Base-by-base conservation (phyloP, 768 basidiomycete genomes). In the Pisolithus microcarpus region DNA sequence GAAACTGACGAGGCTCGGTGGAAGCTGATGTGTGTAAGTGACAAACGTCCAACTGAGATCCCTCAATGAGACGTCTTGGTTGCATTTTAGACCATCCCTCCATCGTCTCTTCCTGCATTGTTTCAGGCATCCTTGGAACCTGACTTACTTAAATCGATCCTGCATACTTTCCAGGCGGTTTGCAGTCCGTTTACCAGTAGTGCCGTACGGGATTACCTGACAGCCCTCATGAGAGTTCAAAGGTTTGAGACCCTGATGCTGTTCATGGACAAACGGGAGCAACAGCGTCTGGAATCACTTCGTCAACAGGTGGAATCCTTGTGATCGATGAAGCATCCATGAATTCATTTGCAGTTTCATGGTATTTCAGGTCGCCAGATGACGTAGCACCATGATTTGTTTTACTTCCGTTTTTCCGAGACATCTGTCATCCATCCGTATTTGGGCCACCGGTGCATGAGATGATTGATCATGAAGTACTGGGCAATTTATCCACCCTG, bases 111-210 rank as follows among this genome's bases (percentile, higher is more conserved):
- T 24, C 85, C 87, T 1, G 56, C 71, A 1, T 65, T 91, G 37
- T 88, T 86, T 67, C 75, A 84, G 58, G 79, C 73, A 0, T 86
- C 86, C 0, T 72, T 91, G 30, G 89, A 91, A 40, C 78, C 89
- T 0, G 58, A 72, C 1, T 58, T 86, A 24, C 75, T 91, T 16
- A 70, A 72, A 2, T 77, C 79, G 1, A 70, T 90, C 19, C 62
- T 90, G 23, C 67, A 72, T 26, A 75, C 74, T 3, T 79, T 89
- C 55, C 63, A 60, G 7, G 58, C 59, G 65, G 10, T 63, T 73
- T 50, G 56, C 51, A 40, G 54, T 42, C 24, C 49, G 16, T 46
- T 43, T 18, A 43, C 43, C 44, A 56, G 52, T 52, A 36, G 60
- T 54, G 23, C 58, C 55, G 66, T 79, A 1, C 63, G 64, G 31